These are phyloP conservation scores for Rhodotorula sp. DNA, from an alignment of 1,284 basidiomycete species.

Conservation along the genomic window DNA sequence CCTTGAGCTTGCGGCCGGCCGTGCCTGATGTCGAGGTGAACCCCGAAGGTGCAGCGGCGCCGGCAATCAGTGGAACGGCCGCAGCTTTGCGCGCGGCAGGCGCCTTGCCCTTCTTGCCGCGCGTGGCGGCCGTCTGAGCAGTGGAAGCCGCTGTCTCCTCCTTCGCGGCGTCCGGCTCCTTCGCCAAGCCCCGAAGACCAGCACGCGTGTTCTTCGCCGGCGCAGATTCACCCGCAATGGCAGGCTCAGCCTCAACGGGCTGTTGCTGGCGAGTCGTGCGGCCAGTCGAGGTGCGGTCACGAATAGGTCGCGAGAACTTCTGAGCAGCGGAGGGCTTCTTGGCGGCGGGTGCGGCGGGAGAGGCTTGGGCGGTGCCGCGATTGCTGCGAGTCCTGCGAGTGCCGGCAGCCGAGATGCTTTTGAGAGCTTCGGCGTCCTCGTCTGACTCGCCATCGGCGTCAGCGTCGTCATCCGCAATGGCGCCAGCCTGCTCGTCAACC, in stretches of 20 bases:
- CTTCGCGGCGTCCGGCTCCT: too few species aligned
- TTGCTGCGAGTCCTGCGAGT: not conserved
- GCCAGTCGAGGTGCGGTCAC: too few species aligned
- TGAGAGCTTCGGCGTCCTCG: not conserved
- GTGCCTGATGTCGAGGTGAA: not conserved
- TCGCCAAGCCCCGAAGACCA: too few species aligned
- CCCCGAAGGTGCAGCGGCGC: not conserved
- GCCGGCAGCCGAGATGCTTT: not conserved
- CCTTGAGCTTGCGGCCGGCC: not conserved
- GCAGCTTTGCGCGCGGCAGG: not conserved
- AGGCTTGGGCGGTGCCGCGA: not conserved
- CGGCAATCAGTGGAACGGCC: not conserved
- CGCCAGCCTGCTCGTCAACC: too few species aligned
- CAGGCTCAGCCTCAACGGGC: too few species aligned
- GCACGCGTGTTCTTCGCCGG: too few species aligned
- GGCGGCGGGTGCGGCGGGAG: not conserved
- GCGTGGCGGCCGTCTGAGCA: not conserved
- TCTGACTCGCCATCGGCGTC: not conserved
- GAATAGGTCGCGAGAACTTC: too few species aligned
- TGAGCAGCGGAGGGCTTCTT: not conserved
- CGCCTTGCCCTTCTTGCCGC: too few species aligned
- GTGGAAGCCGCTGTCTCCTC: not conserved
- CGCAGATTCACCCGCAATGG: too few species aligned
- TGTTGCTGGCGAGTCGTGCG: not conserved
- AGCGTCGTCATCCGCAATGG: not conserved